phyloP scores from a whole-genome alignment of 441 rosid species.

The Gossypium gossypioides region DNA sequence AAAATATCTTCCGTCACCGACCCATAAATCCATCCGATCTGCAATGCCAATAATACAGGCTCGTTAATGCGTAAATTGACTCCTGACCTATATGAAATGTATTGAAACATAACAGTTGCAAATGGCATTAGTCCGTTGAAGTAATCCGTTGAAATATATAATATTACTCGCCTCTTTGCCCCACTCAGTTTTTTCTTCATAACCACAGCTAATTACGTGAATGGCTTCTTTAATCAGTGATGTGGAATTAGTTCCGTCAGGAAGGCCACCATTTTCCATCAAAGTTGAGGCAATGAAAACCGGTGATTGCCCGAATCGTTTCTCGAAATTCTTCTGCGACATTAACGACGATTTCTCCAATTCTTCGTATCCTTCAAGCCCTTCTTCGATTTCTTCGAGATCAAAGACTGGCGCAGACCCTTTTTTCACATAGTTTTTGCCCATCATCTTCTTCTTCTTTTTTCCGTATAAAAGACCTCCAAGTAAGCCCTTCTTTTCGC shows the following conservation, averaged over 20 bases:
- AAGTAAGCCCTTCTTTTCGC: constrained; percentile 37
- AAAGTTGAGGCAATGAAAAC: constrained; percentile 76
- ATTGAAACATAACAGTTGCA: too few species aligned
- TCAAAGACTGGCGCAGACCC: constrained; percentile 47
- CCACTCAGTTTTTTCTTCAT: constrained; percentile 93
- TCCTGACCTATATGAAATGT: background rate
- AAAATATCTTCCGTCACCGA: constrained; percentile 81
- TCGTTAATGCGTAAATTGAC: background rate
- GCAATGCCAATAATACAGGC: constrained; percentile 2
- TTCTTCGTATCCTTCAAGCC: constrained; percentile 41
- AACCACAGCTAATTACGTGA: constrained; percentile 82
- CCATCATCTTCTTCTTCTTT: constrained; percentile 51
- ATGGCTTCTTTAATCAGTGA: constrained; percentile 77
- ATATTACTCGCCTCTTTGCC: constrained; percentile 67
- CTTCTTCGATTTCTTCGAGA: constrained; percentile 85
- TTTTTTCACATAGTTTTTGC: constrained; percentile 56
- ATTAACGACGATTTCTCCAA: constrained; percentile 71
- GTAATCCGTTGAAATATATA: background rate
- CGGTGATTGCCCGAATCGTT: constrained; percentile 76
- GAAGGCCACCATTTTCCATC: constrained; percentile 81
- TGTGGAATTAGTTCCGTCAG: constrained; percentile 59
- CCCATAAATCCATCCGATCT: constrained; percentile 98
- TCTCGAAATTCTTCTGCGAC: constrained; percentile 83
- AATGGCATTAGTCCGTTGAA: too few species aligned
- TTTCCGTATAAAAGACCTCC: constrained; percentile 30